Evolutionary conservation across 352 stramenopile species (phyloP), one percentile per base, ranked within the genome.

Genomic region (Phytophthora hibernalis): DNA sequence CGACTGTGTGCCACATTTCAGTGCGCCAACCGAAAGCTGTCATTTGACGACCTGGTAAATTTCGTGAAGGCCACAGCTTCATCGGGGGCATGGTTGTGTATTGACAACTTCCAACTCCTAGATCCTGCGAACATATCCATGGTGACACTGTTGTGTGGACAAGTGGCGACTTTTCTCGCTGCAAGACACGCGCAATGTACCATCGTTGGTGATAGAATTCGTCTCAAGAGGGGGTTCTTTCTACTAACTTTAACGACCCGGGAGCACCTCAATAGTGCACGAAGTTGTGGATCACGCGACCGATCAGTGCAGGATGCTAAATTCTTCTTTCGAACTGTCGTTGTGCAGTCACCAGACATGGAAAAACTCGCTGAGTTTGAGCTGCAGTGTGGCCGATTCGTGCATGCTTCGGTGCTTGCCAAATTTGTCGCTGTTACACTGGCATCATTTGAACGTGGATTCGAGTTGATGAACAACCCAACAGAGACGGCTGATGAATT

Each of bases 11-110:
- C 85, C 5, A 64, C 52, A 3, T 86, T 77, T 43, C 68, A 84
- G 8, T 80, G 77, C 16, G 52, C 51, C 6, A 79, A 77, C 18
- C 20, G 54, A 1, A 54, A 60, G 6, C 13, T 71, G 18, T 65
- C 65, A 6, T 68, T 89, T 22, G 58, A 83, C 3, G 44, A 59
- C 1, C 26, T 91, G 11, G 51, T 61, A 1, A 69, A 74, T 49
- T 87, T 86, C 24, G 35, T 90, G 16, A 90, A 84, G 58, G 86
- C 79, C 0, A 70, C 77, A 3, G 74, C 81, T 12, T 67, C 76
- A 0, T 80, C 65, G n/a, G 83, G 79, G 4, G 81, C 83, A 15
- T 92, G 83, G 83, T 54, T 94, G 13, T 77, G 72, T 26, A 65
- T 86, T 3, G 57, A 74, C 21, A 76, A 79, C 11, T 61, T 86